Percentiles rank a stretch among this genome's conserved stretches.
Evolutionary conservation across 1,139 yeast species (phyloP).

Genomic region (Saccharomycopsis hybrid): DNA sequence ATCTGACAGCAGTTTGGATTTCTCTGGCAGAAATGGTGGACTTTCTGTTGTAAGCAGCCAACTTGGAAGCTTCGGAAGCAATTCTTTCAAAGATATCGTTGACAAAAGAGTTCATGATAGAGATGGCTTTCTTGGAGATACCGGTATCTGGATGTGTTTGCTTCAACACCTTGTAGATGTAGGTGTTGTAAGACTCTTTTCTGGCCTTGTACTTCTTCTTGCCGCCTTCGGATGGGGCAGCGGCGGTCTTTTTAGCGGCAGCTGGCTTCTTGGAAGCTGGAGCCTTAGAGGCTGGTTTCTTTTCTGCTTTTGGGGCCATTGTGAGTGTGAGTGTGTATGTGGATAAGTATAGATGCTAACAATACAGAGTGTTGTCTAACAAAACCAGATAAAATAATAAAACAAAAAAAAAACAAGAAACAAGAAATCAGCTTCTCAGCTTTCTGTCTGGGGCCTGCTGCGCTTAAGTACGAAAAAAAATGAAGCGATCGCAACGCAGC

Average conservation of each 20-base stretch:
- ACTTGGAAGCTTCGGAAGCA: constrained; percentile 97
- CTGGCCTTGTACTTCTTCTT: constrained; percentile 97
- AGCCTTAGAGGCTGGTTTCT: constrained; percentile 98
- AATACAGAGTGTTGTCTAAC: background rate
- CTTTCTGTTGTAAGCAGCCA: constrained; percentile 99
- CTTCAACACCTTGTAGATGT: constrained; percentile 96
- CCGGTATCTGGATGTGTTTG: constrained; percentile 99
- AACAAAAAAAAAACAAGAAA: constrained; percentile 2
- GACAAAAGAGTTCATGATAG: constrained; percentile 97
- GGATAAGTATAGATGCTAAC: background rate
- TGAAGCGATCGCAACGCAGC: background rate
- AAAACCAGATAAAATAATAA: background rate
- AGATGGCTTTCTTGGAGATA: constrained; percentile 99
- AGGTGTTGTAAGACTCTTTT: constrained; percentile 98
- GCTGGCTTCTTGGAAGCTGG: constrained; percentile 97
- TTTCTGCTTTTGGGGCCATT: constrained; percentile 98
- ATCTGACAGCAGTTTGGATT: constrained; percentile 98
- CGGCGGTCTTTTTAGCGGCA: constrained; percentile 81
- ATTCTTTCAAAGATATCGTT: constrained; percentile 93
- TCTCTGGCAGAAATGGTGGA: constrained; percentile 99
- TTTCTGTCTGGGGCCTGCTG: background rate
- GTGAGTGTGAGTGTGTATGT: constrained; percentile 24
- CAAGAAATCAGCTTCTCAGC: background rate
- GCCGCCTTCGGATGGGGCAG: constrained; percentile 56
- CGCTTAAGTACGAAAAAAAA: background rate